phyloP scores from a whole-genome alignment of 345 rosid species.

The Conringia planisiliqua region DNA sequence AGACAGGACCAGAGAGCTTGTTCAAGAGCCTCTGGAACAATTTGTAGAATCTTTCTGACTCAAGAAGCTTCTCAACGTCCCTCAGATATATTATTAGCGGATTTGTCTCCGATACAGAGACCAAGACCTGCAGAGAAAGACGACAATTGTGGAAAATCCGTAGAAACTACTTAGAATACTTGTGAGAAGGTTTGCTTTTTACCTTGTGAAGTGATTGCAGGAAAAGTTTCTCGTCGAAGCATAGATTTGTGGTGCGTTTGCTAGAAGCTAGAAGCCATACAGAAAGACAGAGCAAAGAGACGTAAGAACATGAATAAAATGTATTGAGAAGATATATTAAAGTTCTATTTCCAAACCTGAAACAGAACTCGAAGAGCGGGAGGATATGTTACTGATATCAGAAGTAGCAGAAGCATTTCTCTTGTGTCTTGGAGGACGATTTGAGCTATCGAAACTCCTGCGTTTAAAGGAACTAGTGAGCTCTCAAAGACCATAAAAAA shows the following conservation, averaged over 20 bases:
- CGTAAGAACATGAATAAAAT: not conserved
- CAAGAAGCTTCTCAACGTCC: constrained; percentile 77
- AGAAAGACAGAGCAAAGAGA: not conserved
- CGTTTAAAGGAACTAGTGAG: constrained; percentile 15
- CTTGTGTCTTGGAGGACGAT: constrained; percentile 47
- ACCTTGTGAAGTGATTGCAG: constrained; percentile 90
- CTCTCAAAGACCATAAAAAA: not conserved
- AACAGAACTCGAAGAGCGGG: constrained; percentile 36
- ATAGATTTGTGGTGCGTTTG: constrained; percentile 62
- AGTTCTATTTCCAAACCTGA: constrained; percentile 42
- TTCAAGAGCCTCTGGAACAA: constrained; percentile 60
- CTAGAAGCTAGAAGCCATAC: constrained; percentile 40
- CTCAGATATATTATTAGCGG: constrained; percentile 73
- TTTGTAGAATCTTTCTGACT: constrained; percentile 63
- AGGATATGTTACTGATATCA: constrained; percentile 54
- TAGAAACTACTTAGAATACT: not conserved
- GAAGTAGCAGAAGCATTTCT: constrained; percentile 71
- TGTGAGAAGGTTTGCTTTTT: not conserved
- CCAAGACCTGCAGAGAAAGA: constrained; percentile 56
- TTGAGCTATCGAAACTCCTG: constrained; percentile 53
- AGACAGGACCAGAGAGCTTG: constrained; percentile 70
- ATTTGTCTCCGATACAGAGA: constrained; percentile 54
- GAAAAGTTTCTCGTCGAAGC: constrained; percentile 76
- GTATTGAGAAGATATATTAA: not conserved
- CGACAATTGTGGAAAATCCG: not conserved